Conservation (phyloP, 441 rosid genomes). For the Biscutella laevigata region DNA sequence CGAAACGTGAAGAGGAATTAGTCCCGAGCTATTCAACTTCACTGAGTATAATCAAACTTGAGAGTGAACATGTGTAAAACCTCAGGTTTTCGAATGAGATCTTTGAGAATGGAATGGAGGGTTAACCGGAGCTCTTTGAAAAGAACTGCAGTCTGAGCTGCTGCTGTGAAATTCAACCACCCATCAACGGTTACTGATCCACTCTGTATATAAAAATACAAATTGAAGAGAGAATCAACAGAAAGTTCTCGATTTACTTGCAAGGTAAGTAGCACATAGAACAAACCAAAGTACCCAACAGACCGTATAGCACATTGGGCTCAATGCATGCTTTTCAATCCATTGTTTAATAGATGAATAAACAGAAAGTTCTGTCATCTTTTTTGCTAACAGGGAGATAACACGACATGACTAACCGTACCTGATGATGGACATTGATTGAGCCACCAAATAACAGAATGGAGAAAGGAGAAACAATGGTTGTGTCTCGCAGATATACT, state of each 20-base stretch:
- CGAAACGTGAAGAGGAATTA: neutral
- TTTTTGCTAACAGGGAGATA: neutral
- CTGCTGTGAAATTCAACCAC: slow-evolving; percentile 76
- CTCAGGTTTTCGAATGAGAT: slow-evolving; percentile 71
- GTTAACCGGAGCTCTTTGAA: slow-evolving; percentile 76
- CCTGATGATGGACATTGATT: slow-evolving; percentile 88
- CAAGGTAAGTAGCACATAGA: neutral
- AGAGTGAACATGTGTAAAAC: slow-evolving; percentile 24
- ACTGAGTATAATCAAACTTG: neutral
- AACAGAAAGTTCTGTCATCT: too few relatives aligned
- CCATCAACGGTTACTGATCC: slow-evolving; percentile 72
- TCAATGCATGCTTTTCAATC: neutral
- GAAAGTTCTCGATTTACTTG: too few relatives aligned
- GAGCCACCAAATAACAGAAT: slow-evolving; percentile 84
- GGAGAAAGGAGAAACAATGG: slow-evolving; percentile 73
- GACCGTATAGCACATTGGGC: neutral
- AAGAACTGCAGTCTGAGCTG: slow-evolving; percentile 87
- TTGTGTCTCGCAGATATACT: slow-evolving; percentile 79
- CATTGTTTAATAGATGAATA: neutral
- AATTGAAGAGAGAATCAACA: neutral
- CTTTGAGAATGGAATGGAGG: slow-evolving; percentile 59
- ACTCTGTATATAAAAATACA: slow-evolving; percentile 33
- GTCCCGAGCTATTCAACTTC: neutral
- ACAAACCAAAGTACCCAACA: too few relatives aligned
- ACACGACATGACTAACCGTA: slow-evolving; percentile 15